phyloP scores from a whole-genome alignment of 129 eudicot species.

The Pseudognaphalium luteoalbum region DNA sequence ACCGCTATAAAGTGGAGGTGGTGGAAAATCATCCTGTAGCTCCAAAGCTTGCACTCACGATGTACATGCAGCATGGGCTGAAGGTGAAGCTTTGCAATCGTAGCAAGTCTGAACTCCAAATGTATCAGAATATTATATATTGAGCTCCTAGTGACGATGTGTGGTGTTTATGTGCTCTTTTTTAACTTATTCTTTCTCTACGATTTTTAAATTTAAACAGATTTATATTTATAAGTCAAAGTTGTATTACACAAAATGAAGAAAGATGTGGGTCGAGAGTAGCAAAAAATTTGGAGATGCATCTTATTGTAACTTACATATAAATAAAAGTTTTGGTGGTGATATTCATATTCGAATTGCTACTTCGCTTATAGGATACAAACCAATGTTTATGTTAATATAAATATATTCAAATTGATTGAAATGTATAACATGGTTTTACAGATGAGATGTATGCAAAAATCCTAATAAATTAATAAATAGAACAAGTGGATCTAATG shows the following conservation, averaged over 20 bases:
- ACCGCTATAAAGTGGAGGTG: slow-evolving; percentile 64
- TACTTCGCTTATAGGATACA: not conserved
- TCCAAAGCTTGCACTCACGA: slow-evolving; percentile 92
- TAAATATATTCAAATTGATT: no score
- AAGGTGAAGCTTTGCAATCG: slow-evolving; percentile 67
- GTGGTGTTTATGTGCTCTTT: slow-evolving; percentile 17
- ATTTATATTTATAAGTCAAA: slow-evolving; percentile 29
- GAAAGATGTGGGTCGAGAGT: slow-evolving; percentile 23
- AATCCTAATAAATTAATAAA: no score
- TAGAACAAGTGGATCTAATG: no score
- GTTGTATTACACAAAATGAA: slow-evolving; percentile 25
- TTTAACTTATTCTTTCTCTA: slow-evolving; percentile 25
- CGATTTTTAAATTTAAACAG: slow-evolving; percentile 16
- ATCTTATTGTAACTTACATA: slow-evolving; percentile 32
- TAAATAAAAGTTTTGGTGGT: slow-evolving; percentile 37
- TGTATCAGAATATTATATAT: slow-evolving; percentile 32
- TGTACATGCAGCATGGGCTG: slow-evolving; percentile 91
- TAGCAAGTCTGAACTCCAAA: slow-evolving; percentile 41
- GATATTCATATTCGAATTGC: slow-evolving; percentile 5
- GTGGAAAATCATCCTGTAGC: slow-evolving; percentile 57
- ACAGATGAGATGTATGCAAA: no score
- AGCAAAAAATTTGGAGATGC: slow-evolving; percentile 22
- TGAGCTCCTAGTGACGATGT: slow-evolving; percentile 27
- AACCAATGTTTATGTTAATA: not conserved
- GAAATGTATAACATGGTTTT: not conserved